Conservation (phyloP, 129 eudicot species). For the Tanacetum coccineum region DNA sequence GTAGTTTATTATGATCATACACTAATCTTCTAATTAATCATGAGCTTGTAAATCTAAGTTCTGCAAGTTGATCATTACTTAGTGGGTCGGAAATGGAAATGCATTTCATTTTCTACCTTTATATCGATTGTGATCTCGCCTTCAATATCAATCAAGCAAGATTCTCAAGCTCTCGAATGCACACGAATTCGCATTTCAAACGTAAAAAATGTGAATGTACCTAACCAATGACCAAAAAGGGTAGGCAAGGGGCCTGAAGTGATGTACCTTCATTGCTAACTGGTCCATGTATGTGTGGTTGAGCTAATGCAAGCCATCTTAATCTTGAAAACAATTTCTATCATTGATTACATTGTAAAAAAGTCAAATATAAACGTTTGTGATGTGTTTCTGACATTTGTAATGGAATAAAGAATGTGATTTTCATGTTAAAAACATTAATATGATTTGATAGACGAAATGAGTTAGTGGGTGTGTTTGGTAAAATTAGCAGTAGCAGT, state of each 20-base stretch:
- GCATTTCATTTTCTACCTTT: slow-evolving; percentile 6
- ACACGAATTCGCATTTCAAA: background rate
- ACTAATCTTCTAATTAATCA: slow-evolving; percentile 19
- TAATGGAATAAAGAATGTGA: too few relatives aligned
- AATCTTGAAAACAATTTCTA: slow-evolving; percentile 1
- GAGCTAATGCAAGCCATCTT: too few relatives aligned
- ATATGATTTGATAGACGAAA: too few relatives aligned
- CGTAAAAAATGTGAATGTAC: slow-evolving; percentile 30
- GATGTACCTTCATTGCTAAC: slow-evolving; percentile 13
- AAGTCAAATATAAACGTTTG: background rate
- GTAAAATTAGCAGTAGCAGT: too few relatives aligned
- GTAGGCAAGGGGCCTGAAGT: slow-evolving; percentile 18
- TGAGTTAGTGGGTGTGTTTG: too few relatives aligned
- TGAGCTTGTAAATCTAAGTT: slow-evolving; percentile 31
- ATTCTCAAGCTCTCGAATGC: background rate
- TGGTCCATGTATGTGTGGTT: background rate
- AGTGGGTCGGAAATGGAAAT: slow-evolving; percentile 12
- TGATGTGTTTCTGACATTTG: background rate
- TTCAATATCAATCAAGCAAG: background rate
- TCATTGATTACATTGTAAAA: background rate
- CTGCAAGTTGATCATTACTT: background rate
- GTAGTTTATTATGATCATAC: slow-evolving; percentile 24
- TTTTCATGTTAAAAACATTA: too few relatives aligned
- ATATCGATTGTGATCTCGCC: slow-evolving; percentile 4
- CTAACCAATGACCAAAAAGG: slow-evolving; percentile 17